These are phyloP conservation scores for Trichoderma sp. DNA, from an alignment of 2,329 filamentous ascomycete species.

Conservation along the genomic window DNA sequence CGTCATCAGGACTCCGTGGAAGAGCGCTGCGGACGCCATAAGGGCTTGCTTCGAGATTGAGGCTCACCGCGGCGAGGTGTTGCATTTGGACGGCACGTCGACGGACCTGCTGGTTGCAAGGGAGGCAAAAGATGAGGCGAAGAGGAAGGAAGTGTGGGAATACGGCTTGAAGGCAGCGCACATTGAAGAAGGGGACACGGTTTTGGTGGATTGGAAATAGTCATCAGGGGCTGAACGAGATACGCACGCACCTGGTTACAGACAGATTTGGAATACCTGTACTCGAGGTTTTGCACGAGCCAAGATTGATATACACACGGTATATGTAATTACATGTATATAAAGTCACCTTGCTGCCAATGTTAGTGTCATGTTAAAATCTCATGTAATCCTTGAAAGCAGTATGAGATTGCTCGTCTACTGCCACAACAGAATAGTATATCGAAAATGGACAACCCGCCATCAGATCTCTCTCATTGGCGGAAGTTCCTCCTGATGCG, in stretches of 20 bases:
- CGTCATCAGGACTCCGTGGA: slow-evolving; percentile 31
- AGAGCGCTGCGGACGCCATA: slow-evolving; percentile 38
- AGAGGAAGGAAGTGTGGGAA: slow-evolving; percentile 36
- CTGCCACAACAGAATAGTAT: background rate
- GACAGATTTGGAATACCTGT: background rate
- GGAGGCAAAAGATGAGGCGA: slow-evolving; percentile 35
- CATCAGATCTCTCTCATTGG: background rate
- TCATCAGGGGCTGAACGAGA: no score
- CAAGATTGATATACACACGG: background rate
- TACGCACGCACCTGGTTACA: no score
- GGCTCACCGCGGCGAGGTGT: slow-evolving; percentile 30
- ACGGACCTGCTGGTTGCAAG: slow-evolving; percentile 29
- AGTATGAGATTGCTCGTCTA: background rate
- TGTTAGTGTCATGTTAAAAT: background rate
- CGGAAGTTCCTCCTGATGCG: background rate
- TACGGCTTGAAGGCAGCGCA: slow-evolving; percentile 32
- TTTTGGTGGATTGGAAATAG: slow-evolving; percentile 32
- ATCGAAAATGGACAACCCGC: background rate
- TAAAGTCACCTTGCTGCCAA: background rate
- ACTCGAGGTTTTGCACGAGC: no score
- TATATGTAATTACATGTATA: background rate
- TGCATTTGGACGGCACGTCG: slow-evolving; percentile 40
- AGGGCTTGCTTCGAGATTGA: slow-evolving; percentile 35
- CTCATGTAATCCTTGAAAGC: background rate
- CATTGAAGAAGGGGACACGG: slow-evolving; percentile 32